Evolutionary conservation across 148 eudicot genomes (phyloP), one percentile per base, ranked within the genome.

Genomic region (Arctostaphylos glauca): DNA sequence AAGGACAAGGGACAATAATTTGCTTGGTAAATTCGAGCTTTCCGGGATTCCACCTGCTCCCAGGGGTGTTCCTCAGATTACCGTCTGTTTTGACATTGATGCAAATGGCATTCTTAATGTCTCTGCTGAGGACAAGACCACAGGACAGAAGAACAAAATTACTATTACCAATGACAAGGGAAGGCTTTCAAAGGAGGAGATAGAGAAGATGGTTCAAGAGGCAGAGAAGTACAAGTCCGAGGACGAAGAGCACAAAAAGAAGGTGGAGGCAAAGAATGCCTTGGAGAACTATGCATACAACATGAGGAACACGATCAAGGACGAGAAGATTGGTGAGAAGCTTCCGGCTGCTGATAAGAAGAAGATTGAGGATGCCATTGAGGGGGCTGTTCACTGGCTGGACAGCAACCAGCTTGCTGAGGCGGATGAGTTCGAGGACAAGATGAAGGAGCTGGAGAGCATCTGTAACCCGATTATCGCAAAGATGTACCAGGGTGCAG

Each of bases 61-160:
- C 0, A 70, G 89, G 66, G 89, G 87, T 5, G 87, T 87, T 25
- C 89, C 89, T 44, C 87, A 87, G 79, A 85, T 87, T 78, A 87
- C 84, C 2, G 87, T 87, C 38, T 85, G 87, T 80, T 85, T 85
- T n/a, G 89, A 87, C 73, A 87, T 87, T 72, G 89, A 87, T 76
- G 88, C 86, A 21, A 82, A 86, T 81, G 89, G 89, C 16, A 87
- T 85, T 18, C 75, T 87, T 46, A 87, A 87, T 53, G 89, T 87
- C 81, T 87, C 89, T n/a, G 89, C 87, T 19, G 89, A 85, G 84
- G 89, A 87, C 46, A 85, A 87, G 80, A 87, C 87, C 15, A 82
- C 86, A 5, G 87, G 89, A 4, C 87, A 80, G 82, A 87, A 81
- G 87, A 87, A 85, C 85, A 87, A 87, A 76, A 85, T 87, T 41